Percentiles rank a stretch among this genome's conserved stretches.
These are phyloP conservation scores for Colletotrichum navitas DNA, from an alignment of 2,329 filamentous ascomycete genomes.

Conservation along the genomic window DNA sequence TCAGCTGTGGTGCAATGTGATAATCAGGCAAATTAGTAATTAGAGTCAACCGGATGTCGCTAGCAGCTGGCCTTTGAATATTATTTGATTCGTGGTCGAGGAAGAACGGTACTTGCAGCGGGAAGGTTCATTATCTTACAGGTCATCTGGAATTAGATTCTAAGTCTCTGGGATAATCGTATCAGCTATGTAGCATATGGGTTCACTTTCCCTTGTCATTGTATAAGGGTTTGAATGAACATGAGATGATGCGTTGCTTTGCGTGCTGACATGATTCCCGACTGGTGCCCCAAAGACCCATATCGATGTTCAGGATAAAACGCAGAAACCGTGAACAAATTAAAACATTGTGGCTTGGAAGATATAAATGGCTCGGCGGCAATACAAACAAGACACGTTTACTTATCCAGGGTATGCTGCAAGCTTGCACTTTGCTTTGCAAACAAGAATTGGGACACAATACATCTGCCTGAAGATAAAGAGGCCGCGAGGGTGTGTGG, in stretches of 20 bases:
- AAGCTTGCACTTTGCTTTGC: neutral
- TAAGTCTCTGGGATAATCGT: neutral
- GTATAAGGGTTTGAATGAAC: neutral
- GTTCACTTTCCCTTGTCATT: neutral
- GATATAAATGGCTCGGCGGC: neutral
- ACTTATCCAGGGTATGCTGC: neutral
- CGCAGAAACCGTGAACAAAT: no score
- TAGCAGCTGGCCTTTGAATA: neutral
- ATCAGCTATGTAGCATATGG: neutral
- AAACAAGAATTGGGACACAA: no score
- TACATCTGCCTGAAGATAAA: no score
- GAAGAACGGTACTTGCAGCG: neutral
- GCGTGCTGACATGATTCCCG: neutral
- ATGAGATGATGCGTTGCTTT: no score
- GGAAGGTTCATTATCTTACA: neutral
- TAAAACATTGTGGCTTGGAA: neutral
- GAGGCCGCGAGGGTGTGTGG: neutral
- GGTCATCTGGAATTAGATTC: neutral
- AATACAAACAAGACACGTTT: no score
- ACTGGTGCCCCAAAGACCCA: neutral
- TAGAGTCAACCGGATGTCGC: neutral
- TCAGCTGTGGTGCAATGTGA: neutral
- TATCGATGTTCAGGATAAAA: no score
- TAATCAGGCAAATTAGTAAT: neutral
- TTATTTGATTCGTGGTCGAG: neutral